Evolutionary conservation across 306 rosid genomes (phyloP).

Genomic region (Gillenia trifoliata): DNA sequence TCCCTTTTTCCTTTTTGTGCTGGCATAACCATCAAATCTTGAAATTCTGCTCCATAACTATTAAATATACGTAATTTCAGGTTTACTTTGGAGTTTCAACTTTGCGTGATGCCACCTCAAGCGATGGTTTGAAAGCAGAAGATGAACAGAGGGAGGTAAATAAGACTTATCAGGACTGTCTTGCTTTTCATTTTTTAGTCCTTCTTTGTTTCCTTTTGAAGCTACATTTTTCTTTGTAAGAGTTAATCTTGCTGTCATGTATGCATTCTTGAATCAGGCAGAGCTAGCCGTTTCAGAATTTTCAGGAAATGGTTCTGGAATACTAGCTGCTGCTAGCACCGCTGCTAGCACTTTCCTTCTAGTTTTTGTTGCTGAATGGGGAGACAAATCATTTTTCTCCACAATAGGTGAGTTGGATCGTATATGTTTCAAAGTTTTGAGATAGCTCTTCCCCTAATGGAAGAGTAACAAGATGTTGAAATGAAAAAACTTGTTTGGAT

Average conservation of each 20-base stretch:
- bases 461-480: not conserved
- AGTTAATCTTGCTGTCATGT: slow-evolving; percentile 12
- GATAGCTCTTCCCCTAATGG: not conserved
- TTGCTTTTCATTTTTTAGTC: not conserved
- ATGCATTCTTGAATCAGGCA: slow-evolving; percentile 64
- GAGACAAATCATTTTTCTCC: slow-evolving; percentile 95
- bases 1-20: not conserved
- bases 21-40: slow-evolving; percentile 6
- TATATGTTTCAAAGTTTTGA: too few species aligned
- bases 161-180: not conserved
- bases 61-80: slow-evolving; percentile 35
- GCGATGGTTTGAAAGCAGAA: slow-evolving; percentile 70
- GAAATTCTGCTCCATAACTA: slow-evolving; percentile 15
- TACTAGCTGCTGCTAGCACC: slow-evolving; percentile 78
- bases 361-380: slow-evolving; percentile 99
- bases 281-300: slow-evolving; percentile 88
- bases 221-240: not conserved
- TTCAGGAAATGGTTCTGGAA: slow-evolving; percentile 85
- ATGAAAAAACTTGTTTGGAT: not conserved
- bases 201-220: slow-evolving; percentile 6
- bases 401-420: slow-evolving; percentile 69
- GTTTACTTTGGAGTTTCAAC: slow-evolving; percentile 95
- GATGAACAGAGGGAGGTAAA: slow-evolving; percentile 96
- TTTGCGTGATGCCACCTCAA: slow-evolving; percentile 78
- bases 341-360: slow-evolving; percentile 64